Percentiles rank a stretch among this genome's conserved stretches.
Conservation (phyloP, 257 asterid species). For the Scutellaria barbata region DNA sequence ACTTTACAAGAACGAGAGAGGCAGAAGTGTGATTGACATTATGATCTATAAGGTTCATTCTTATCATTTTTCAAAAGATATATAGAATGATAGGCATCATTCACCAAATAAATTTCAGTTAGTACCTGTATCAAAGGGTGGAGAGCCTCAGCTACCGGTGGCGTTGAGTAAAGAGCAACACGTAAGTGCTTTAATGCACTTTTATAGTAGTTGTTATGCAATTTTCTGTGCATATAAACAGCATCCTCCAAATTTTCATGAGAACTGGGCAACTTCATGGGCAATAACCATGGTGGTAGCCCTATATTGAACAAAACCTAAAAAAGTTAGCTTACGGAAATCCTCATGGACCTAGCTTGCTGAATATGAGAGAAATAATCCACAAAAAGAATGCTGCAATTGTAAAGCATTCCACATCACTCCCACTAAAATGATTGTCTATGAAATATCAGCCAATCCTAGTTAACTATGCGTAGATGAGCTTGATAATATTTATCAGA, state of each 20-base stretch:
- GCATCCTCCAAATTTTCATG: conserved; percentile 62
- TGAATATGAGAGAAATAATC: conserved; percentile 24
- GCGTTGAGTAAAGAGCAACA: conserved; percentile 60
- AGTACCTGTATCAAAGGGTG: conserved; percentile 89
- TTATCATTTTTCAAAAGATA: neutral
- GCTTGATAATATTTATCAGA: too few species aligned
- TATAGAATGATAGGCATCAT: conserved; percentile 5
- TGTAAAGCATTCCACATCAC: conserved; percentile 6
- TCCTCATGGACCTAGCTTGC: conserved; percentile 22
- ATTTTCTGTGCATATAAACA: conserved; percentile 48
- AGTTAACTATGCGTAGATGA: too few species aligned
- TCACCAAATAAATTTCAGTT: neutral
- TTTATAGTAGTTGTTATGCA: conserved; percentile 55
- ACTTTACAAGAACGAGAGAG: conserved; percentile 8
- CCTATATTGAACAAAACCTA: conserved; percentile 46
- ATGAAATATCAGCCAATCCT: too few species aligned
- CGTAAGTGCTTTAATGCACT: conserved; percentile 66
- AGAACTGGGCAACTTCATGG: conserved; percentile 64
- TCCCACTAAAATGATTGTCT: neutral
- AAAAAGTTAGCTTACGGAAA: conserved; percentile 29
- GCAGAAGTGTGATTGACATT: conserved; percentile 1
- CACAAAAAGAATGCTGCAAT: neutral
- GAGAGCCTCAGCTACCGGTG: conserved; percentile 74
- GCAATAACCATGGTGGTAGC: conserved; percentile 81
- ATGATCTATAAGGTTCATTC: neutral